Conservation (phyloP, 192 early-diverging fungal species). For the Lobosporangium transversale region DNA sequence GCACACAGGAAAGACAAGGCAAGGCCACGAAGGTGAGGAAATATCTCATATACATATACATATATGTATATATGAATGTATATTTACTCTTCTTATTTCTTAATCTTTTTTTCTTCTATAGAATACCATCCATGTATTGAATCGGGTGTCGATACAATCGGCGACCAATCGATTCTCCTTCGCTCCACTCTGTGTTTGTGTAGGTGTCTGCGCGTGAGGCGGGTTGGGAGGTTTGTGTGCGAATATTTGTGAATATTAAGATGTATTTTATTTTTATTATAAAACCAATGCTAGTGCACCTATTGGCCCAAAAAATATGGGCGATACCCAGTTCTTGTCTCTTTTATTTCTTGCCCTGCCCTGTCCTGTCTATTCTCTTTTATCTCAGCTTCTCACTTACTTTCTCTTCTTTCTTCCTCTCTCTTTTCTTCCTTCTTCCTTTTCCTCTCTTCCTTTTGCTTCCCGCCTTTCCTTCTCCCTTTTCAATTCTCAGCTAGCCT, state of each 20-base stretch:
- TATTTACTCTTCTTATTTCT: no score
- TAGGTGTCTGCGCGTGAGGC: no score
- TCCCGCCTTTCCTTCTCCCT: background rate
- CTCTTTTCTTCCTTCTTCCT: background rate
- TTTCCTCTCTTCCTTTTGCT: background rate
- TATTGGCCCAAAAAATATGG: background rate
- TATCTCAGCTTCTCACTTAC: background rate
- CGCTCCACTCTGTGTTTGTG: no score
- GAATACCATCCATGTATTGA: background rate
- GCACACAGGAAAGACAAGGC: background rate
- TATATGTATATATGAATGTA: no score
- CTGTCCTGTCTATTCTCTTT: background rate
- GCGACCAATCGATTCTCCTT: constrained; percentile 1
- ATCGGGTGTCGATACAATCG: constrained; percentile 5
- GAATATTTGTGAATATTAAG: no score
- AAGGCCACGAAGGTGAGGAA: background rate
- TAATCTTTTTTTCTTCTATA: no score
- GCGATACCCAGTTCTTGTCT: background rate
- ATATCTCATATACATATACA: no score
- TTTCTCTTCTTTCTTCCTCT: background rate
- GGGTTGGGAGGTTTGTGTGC: no score
- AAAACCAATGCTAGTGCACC: no score
- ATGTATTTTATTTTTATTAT: no score
- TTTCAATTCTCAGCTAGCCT: background rate
- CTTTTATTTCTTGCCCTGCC: background rate